phyloP scores from a whole-genome alignment of 371 early-diverging fungal species.

The Lichtheimia hyalospora region DNA sequence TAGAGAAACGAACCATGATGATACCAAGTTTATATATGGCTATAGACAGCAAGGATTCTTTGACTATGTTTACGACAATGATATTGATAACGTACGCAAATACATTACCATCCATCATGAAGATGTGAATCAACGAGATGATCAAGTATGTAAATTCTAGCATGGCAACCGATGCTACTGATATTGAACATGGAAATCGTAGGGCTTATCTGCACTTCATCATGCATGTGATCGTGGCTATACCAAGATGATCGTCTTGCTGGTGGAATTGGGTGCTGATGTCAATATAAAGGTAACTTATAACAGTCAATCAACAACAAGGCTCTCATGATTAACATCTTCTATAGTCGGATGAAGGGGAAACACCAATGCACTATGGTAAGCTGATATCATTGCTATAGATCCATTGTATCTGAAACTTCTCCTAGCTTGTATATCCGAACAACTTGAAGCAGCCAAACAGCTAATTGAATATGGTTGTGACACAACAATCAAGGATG shows the following conservation, averaged over 20 bases:
- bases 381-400: neutral
- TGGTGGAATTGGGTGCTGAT: conserved; percentile 40
- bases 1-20: neutral
- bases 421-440: conserved; percentile 41
- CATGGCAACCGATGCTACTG: too few relatives aligned
- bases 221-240: conserved; percentile 47
- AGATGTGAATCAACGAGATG: conserved; percentile 6
- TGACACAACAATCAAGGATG: conserved; percentile 23
- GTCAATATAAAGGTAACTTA: conserved; percentile 28
- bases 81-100: neutral
- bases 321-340: neutral
- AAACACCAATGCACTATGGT: conserved; percentile 50
- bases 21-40: too few relatives aligned
- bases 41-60: neutral
- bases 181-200: neutral
- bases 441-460: conserved; percentile 34
- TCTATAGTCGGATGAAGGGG: conserved; percentile 29
- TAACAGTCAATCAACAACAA: neutral
- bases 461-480: conserved; percentile 26
- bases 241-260: conserved; percentile 21
- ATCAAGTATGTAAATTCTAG: neutral
- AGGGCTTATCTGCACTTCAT: conserved; percentile 46
- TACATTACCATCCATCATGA: neutral
- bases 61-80: neutral
- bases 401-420: neutral